These are phyloP conservation scores for Leccinum pellstonianum DNA, from an alignment of 768 basidiomycete genomes.

Conservation along the genomic window DNA sequence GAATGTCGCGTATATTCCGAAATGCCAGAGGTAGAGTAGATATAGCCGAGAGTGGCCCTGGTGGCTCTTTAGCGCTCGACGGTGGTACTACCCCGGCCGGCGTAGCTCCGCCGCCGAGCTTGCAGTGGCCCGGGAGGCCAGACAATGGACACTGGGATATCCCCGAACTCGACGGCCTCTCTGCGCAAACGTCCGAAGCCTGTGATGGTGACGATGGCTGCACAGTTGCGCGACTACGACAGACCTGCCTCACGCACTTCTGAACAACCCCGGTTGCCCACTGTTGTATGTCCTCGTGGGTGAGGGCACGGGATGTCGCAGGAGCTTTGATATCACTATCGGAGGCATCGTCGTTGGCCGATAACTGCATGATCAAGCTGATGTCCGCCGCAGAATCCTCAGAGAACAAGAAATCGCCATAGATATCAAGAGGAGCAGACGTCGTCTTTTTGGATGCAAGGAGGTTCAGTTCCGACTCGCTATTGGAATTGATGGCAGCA, in stretches of 20 bases:
- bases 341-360: constrained; percentile 13
- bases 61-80: neutral
- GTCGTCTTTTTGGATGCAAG: neutral
- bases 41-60: neutral
- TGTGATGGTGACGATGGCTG: constrained; percentile 28
- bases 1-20: constrained; percentile 20
- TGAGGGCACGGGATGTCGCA: constrained; percentile 15
- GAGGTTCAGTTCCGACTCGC: constrained; percentile 24
- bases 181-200: constrained; percentile 27
- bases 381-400: constrained; percentile 20
- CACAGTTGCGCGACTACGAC: constrained; percentile 4
- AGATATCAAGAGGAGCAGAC: neutral
- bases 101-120: constrained; percentile 8
- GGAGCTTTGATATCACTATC: constrained; percentile 9
- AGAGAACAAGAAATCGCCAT: constrained; percentile 12
- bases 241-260: constrained; percentile 22
- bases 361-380: constrained; percentile 23
- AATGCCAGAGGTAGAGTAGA: neutral
- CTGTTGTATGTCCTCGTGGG: constrained; percentile 25
- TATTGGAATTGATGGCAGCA: constrained; percentile 28
- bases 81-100: neutral
- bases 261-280: constrained; percentile 29
- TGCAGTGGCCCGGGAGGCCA: constrained; percentile 23
- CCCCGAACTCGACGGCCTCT: constrained; percentile 23
- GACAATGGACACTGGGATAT: constrained; percentile 25